Evolutionary conservation across 305 asterid genomes (phyloP).

Genomic region (Fraxinus sp.): DNA sequence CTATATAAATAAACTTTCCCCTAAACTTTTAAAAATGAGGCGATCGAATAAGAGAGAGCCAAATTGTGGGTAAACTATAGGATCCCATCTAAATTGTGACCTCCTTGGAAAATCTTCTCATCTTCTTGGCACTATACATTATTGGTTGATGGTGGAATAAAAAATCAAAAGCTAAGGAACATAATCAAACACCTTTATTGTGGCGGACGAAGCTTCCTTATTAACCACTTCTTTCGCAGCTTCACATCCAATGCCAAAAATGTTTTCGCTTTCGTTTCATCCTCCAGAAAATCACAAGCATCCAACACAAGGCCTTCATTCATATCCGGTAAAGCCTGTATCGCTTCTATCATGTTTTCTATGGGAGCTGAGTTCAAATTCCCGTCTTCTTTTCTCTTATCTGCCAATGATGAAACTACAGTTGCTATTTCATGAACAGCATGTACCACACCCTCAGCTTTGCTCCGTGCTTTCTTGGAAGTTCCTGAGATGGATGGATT

Average conservation of each 20-base stretch:
- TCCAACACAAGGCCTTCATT: conserved; percentile 41
- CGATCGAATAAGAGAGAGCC: not conserved
- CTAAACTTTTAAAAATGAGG: not conserved
- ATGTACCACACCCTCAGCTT: conserved; percentile 24
- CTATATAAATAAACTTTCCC: not conserved
- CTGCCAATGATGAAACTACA: conserved; percentile 25
- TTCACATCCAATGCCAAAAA: conserved; percentile 45
- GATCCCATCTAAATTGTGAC: not conserved
- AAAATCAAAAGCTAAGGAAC: conserved; percentile 7
- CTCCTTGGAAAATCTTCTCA: not conserved
- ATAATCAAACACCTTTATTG: not conserved
- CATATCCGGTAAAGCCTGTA: conserved; percentile 42
- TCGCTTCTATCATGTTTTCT: conserved; percentile 35
- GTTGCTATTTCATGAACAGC: conserved; percentile 22
- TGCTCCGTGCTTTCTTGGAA: conserved; percentile 26
- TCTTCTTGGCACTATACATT: not conserved
- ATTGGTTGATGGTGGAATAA: not conserved
- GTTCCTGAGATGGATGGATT: conserved; percentile 6
- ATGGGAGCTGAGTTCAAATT: conserved; percentile 15
- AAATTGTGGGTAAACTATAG: not conserved
- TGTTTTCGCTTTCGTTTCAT: conserved; percentile 44
- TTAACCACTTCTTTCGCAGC: conserved; percentile 45
- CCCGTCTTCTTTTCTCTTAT: conserved; percentile 13
- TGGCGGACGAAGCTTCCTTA: conserved; percentile 32
- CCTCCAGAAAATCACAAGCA: conserved; percentile 45